Percentiles rank a stretch among this genome's conserved stretches.
Conservation (phyloP, 1,284 basidiomycete genomes). For the Leccinum pachyderme region DNA sequence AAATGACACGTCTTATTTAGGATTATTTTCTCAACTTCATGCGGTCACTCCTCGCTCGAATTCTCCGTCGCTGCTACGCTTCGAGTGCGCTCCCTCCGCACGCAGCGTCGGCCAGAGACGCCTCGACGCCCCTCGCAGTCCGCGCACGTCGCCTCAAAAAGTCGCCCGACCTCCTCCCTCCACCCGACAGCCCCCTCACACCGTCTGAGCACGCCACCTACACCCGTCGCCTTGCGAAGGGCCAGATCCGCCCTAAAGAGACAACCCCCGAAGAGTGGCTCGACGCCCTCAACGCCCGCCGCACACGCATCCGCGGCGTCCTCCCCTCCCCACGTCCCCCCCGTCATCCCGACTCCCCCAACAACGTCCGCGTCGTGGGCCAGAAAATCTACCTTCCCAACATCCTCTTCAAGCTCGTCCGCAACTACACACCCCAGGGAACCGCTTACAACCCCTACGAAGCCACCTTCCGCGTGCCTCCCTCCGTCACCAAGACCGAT, state of each 20-base stretch:
- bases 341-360: slow-evolving; percentile 18
- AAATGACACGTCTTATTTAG: too few relatives aligned
- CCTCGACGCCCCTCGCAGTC: slow-evolving; percentile 69
- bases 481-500: slow-evolving; percentile 88
- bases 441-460: slow-evolving; percentile 91
- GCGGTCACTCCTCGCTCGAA: neutral
- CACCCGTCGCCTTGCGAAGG: slow-evolving; percentile 52
- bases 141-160: slow-evolving; percentile 64
- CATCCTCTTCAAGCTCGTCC: slow-evolving; percentile 77
- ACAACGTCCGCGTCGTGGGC: slow-evolving; percentile 61
- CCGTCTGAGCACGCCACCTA: slow-evolving; percentile 62
- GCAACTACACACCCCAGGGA: slow-evolving; percentile 77
- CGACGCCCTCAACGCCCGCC: slow-evolving; percentile 49
- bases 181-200: slow-evolving; percentile 54
- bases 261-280: slow-evolving; percentile 57
- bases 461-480: slow-evolving; percentile 89
- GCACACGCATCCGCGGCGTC: slow-evolving; percentile 67
- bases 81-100: slow-evolving; percentile 38
- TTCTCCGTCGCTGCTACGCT: slow-evolving; percentile 49
- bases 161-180: slow-evolving; percentile 35
- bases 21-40: too few relatives aligned
- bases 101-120: slow-evolving; percentile 58
- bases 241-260: slow-evolving; percentile 45
- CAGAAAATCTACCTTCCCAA: slow-evolving; percentile 89
- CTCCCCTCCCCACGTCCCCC: slow-evolving; percentile 23